Percentiles rank a stretch among this genome's conserved stretches.
Evolutionary conservation across 2,329 filamentous ascomycete species (phyloP).

Genomic region (Chrysosphaeria jannelii): DNA sequence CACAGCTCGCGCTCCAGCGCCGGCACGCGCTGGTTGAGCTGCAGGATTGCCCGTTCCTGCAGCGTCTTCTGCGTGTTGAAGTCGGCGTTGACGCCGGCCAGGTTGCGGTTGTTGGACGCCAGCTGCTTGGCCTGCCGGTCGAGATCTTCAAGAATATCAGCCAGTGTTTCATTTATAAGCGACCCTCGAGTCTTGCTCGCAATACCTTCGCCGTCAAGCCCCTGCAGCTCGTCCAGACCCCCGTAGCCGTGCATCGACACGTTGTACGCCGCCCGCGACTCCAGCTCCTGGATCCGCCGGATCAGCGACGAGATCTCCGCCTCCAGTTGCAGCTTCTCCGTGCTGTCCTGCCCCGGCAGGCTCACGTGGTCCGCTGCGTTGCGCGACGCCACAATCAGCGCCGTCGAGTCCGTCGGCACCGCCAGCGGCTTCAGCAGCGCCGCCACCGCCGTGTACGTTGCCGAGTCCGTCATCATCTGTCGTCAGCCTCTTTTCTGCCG

Average conservation of each 20-base stretch:
- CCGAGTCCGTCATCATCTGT: constrained; percentile 8
- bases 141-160: constrained; percentile 22
- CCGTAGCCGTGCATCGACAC: background rate
- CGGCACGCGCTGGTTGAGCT: constrained; percentile 56
- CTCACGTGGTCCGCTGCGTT: constrained; percentile 21
- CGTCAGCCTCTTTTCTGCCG: too few relatives aligned
- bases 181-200: too few relatives aligned
- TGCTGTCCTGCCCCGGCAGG: constrained; percentile 46
- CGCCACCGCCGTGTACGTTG: constrained; percentile 7
- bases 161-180: constrained; percentile 6
- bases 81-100: constrained; percentile 61
- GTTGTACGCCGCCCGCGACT: constrained; percentile 30
- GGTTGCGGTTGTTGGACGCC: constrained; percentile 58
- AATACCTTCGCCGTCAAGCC: too few relatives aligned
- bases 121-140: constrained; percentile 84
- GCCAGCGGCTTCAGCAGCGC: constrained; percentile 8
- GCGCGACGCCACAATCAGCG: constrained; percentile 2
- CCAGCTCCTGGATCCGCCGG: constrained; percentile 50
- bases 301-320: constrained; percentile 54
- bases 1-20: constrained; percentile 75
- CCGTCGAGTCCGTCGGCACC: constrained; percentile 5
- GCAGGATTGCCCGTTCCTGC: constrained; percentile 27
- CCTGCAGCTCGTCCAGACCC: background rate
- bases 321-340: constrained; percentile 54
- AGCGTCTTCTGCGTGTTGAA: constrained; percentile 61